Evolutionary conservation across 345 rosid genomes (phyloP), one percentile per base, ranked within the genome.

Genomic region (Arabidopsis arenosa): DNA sequence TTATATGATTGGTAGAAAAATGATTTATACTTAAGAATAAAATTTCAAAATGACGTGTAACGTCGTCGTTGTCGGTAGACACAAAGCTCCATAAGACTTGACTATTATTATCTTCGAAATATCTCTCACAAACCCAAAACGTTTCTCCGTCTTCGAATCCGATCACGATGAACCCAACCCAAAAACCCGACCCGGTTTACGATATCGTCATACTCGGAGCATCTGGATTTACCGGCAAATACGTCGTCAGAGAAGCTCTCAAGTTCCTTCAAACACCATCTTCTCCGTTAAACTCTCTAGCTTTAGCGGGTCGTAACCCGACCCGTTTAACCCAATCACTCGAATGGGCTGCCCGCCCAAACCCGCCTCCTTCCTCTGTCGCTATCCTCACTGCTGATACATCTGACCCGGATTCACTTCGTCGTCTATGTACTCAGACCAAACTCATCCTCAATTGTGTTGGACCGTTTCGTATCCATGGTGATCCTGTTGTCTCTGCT

Each of bases 401-500:
- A 44, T 43, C 90, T 33, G 92, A 93, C 74, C 84, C 86, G 1
- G 77, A 81, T n/a, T 94, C 98, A 7, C 91, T 94, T 39, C 85
- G 84, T 76, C 85, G 83, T 47, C 83, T 94, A 68, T 90, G 90
- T 84, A 28, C 57, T 45, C 93, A 85, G 54, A 75, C 97, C 37
- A 86, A 83, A 88, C 85, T 91, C 64, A 68, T 93, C 39, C 97
- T 93, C 68, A 87, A 87, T 71, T 93, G 97, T 52, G 93, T 91
- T 32, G 98, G 97, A 39, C 98, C 98, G 9, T 93, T 84, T 64
- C 90, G 96, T 36, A 84, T 85, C 76, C 79, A 75, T 45, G 96
- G 98, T 2, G 90, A 88, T 32, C 86, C 97, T 23, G 92, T 93
- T 51, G 97, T 90, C 33, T 84, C 94, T 40, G 97, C 97, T 61